These are phyloP conservation scores for Tubosaeta sp. DNA, from an alignment of 768 basidiomycete genomes.

Conservation along the genomic window DNA sequence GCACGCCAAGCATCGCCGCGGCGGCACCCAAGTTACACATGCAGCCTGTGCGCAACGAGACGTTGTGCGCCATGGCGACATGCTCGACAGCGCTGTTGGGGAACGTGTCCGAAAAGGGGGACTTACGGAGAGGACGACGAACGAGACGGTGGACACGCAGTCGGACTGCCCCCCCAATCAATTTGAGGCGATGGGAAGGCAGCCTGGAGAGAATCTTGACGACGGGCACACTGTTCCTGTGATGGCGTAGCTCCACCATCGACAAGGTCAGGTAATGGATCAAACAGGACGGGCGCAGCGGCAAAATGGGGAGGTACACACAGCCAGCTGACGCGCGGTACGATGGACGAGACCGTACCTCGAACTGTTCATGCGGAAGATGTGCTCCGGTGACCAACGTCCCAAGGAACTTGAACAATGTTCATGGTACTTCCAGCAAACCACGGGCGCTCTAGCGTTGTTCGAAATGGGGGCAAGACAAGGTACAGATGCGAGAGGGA, in stretches of 20 bases:
- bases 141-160: conserved; percentile 58
- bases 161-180: conserved; percentile 63
- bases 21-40: conserved; percentile 88
- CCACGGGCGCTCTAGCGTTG: conserved; percentile 66
- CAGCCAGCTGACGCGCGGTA: conserved; percentile 1
- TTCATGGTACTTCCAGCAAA: conserved; percentile 82
- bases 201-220: conserved; percentile 66
- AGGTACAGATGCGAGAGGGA: conserved; percentile 64
- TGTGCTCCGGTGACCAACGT: conserved; percentile 55
- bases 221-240: conserved; percentile 53
- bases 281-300: conserved; percentile 67
- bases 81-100: conserved; percentile 73
- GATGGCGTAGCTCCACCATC: conserved; percentile 56
- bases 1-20: conserved; percentile 62
- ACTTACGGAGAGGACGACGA: conserved; percentile 63
- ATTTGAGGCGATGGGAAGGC: conserved; percentile 49
- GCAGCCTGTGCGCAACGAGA: conserved; percentile 80
- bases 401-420: conserved; percentile 79
- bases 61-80: conserved; percentile 55
- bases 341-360: conserved; percentile 42
- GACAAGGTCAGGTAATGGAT: conserved; percentile 56
- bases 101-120: conserved; percentile 40
- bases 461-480: conserved; percentile 71
- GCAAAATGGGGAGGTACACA: conserved; percentile 64
- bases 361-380: conserved; percentile 68